These are phyloP conservation scores for Fonsecaea monophora DNA, from an alignment of 2,329 filamentous ascomycete species.

Conservation along the genomic window DNA sequence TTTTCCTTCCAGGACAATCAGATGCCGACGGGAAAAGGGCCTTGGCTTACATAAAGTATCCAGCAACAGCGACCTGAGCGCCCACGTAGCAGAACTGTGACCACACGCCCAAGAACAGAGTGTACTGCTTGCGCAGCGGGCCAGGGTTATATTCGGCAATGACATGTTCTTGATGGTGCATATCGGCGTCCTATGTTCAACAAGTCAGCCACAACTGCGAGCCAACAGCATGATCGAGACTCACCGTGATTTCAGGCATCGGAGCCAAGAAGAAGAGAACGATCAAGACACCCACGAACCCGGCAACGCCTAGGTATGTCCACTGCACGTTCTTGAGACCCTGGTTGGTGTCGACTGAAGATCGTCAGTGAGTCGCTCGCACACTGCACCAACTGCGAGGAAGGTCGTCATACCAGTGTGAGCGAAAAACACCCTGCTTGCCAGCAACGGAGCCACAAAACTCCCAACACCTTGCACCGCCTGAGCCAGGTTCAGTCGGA, in stretches of 20 bases:
- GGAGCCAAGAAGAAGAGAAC: conserved; percentile 64
- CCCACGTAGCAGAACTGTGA: conserved; percentile 71
- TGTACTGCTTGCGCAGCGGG: conserved; percentile 65
- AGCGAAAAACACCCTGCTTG: conserved; percentile 67
- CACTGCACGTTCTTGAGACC: conserved; percentile 67
- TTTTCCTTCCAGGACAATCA: background rate
- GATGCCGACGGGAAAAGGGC: background rate
- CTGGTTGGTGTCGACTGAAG: conserved; percentile 53
- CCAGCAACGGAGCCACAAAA: conserved; percentile 65
- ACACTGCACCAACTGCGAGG: background rate
- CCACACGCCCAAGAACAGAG: conserved; percentile 63
- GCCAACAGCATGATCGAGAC: background rate
- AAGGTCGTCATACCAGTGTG: conserved; percentile 45
- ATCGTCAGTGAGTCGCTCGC: background rate
- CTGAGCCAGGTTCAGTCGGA: conserved; percentile 66
- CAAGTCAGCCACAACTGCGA: background rate
- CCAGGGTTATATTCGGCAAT: conserved; percentile 44
- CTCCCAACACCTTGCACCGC: conserved; percentile 66
- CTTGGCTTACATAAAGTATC: conserved; percentile 17
- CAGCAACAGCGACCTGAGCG: conserved; percentile 16
- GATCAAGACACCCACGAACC: conserved; percentile 64
- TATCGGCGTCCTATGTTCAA: conserved; percentile 60
- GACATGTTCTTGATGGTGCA: conserved; percentile 60
- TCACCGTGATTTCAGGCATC: conserved; percentile 62
- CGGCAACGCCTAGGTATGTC: conserved; percentile 68